Conservation (phyloP, 2,329 filamentous ascomycete genomes). For the Diatrype stigma region DNA sequence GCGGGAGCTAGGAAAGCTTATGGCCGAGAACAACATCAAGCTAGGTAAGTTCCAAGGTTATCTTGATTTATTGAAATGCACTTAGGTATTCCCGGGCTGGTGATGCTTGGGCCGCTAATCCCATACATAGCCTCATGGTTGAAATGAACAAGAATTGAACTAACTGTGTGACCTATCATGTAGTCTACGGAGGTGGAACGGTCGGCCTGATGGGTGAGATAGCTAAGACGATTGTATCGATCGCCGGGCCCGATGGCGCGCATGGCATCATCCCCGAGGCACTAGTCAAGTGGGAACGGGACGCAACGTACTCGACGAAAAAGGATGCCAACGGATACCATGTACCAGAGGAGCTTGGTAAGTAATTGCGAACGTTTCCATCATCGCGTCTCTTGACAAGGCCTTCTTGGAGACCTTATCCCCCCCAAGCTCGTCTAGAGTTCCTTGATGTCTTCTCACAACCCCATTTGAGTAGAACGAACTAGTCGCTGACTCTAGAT, state of each 20-base stretch:
- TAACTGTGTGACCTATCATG: neutral
- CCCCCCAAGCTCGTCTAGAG: no score
- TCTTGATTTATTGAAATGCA: no score
- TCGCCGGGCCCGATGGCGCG: constrained; percentile 75
- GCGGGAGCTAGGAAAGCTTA: constrained; percentile 64
- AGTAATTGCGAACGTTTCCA: neutral
- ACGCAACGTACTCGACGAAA: constrained; percentile 48
- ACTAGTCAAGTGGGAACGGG: constrained; percentile 73
- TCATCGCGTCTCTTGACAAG: no score
- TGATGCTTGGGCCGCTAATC: no score
- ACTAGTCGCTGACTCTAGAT: no score
- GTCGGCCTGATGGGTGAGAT: constrained; percentile 94
- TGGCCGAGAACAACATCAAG: constrained; percentile 72
- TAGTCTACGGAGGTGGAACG: constrained; percentile 92
- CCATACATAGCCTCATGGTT: no score
- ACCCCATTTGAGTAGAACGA: no score
- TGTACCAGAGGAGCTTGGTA: constrained; percentile 51
- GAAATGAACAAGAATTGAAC: no score
- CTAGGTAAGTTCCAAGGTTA: constrained; percentile 49
- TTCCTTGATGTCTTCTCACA: no score
- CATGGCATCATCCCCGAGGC: constrained; percentile 92
- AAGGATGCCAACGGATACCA: constrained; percentile 46
- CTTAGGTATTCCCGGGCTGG: no score
- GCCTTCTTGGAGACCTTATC: no score
- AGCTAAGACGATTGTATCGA: constrained; percentile 76